These are phyloP conservation scores for Flaveria bidentis DNA, from an alignment of 129 eudicot species.

Conservation along the genomic window DNA sequence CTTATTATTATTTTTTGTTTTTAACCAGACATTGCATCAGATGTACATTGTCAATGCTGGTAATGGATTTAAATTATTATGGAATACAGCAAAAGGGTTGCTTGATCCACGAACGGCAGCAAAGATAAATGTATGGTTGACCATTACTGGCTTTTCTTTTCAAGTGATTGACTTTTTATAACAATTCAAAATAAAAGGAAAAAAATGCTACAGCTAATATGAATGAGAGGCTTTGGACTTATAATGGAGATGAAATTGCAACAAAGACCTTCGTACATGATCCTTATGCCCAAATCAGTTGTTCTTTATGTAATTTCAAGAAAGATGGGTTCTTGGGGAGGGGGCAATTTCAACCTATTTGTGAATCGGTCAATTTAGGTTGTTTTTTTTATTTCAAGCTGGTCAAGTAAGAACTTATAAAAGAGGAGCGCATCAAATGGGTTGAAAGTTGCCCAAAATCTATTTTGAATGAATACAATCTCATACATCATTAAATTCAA, in stretches of 20 bases:
- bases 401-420: neutral
- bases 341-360: neutral
- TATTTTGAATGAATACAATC: neutral
- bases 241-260: neutral
- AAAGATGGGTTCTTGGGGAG: no score
- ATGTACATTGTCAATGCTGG: conserved; percentile 98
- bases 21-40: conserved; percentile 71
- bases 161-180: neutral
- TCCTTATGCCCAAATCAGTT: neutral
- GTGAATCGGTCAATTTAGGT: neutral
- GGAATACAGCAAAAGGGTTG: conserved; percentile 85
- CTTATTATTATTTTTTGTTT: neutral
- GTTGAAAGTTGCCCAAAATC: neutral
- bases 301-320: neutral
- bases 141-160: neutral
- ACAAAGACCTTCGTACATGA: neutral
- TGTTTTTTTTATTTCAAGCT: neutral
- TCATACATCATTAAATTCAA: no score
- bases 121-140: conserved; percentile 73
- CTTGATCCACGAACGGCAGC: conserved; percentile 90
- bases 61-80: conserved; percentile 68
- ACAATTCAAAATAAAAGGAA: no score
- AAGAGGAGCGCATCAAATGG: neutral
- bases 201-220: neutral
- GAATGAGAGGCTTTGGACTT: neutral